A percentile compares a stretch with the other conserved stretches of the same genome.
Evolutionary conservation across 768 basidiomycete species (phyloP).

Genomic region (Suillus brevipes): DNA sequence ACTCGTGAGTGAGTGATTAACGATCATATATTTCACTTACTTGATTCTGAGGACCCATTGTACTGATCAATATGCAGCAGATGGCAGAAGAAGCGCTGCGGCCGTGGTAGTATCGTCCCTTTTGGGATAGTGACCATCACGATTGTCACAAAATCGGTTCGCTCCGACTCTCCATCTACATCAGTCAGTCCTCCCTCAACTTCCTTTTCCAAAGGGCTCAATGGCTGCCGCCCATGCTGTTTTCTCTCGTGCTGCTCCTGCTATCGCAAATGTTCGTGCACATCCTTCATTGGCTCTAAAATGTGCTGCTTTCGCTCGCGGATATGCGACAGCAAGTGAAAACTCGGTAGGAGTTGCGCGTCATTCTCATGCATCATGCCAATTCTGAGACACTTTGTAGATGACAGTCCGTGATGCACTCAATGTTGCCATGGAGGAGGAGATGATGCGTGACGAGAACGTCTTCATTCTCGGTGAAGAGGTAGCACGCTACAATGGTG

Average conservation of each 20-base stretch:
- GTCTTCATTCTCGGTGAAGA: conserved; percentile 98
- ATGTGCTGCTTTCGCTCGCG: conserved; percentile 47
- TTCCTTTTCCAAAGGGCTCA: conserved; percentile 31
- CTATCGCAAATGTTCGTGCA: conserved; percentile 41
- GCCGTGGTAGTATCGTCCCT: too few relatives aligned
- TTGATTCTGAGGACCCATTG: too few relatives aligned
- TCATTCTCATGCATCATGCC: conserved; percentile 28
- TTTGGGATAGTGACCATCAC: too few relatives aligned
- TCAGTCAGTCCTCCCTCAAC: conserved; percentile 23
- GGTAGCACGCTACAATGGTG: conserved; percentile 97
- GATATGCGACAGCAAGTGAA: conserved; percentile 63
- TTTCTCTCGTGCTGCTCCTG: conserved; percentile 64
- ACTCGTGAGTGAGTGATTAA: too few relatives aligned
- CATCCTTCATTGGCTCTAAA: conserved; percentile 43
- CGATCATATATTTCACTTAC: too few relatives aligned
- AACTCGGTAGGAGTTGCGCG: conserved; percentile 46
- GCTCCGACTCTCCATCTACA: too few relatives aligned
- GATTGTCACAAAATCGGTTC: too few relatives aligned
- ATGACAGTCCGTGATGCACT: conserved; percentile 99
- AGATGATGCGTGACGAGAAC: conserved; percentile 93
- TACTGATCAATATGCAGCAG: too few relatives aligned
- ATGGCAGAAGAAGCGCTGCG: too few relatives aligned
- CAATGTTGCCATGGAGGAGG: conserved; percentile 98
- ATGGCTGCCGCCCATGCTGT: conserved; percentile 63
- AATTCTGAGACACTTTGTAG: conserved; percentile 39